These are phyloP conservation scores for Citrus reticulata DNA, from an alignment of 345 rosid genomes.

Conservation along the genomic window DNA sequence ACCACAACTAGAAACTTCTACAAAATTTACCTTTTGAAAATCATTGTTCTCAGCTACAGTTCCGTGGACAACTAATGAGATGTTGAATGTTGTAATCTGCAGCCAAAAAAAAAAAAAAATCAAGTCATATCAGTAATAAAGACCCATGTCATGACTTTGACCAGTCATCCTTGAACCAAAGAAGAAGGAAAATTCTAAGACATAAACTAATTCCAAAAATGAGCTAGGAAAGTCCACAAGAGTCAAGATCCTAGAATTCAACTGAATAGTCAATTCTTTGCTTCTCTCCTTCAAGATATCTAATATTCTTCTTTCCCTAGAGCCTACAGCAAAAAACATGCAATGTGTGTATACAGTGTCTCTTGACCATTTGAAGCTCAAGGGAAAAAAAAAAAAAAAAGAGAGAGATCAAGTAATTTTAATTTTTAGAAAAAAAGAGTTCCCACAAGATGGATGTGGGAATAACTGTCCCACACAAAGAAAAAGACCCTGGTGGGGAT, in stretches of 20 bases:
- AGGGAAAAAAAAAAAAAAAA: too few relatives aligned
- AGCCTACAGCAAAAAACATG: background rate
- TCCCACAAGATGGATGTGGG: background rate
- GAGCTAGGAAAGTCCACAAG: background rate
- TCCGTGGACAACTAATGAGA: slow-evolving; percentile 71
- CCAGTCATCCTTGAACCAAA: background rate
- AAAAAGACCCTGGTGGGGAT: background rate
- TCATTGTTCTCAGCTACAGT: slow-evolving; percentile 54
- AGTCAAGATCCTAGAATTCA: background rate
- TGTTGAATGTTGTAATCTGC: slow-evolving; percentile 69
- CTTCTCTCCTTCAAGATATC: background rate
- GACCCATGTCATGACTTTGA: background rate
- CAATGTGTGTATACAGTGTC: too few relatives aligned
- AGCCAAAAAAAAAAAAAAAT: slow-evolving; percentile 20
- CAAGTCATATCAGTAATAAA: background rate
- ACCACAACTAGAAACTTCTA: background rate
- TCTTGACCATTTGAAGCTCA: background rate
- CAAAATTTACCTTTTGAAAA: slow-evolving; percentile 44
- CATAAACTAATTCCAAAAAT: background rate
- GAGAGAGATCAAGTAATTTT: background rate
- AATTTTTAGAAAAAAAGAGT: background rate
- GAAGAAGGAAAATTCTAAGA: background rate
- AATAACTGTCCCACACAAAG: background rate
- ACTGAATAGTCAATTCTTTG: background rate
- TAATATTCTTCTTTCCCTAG: background rate